These are phyloP conservation scores for Mimosa pudica DNA, from an alignment of 306 rosid species.

Conservation along the genomic window DNA sequence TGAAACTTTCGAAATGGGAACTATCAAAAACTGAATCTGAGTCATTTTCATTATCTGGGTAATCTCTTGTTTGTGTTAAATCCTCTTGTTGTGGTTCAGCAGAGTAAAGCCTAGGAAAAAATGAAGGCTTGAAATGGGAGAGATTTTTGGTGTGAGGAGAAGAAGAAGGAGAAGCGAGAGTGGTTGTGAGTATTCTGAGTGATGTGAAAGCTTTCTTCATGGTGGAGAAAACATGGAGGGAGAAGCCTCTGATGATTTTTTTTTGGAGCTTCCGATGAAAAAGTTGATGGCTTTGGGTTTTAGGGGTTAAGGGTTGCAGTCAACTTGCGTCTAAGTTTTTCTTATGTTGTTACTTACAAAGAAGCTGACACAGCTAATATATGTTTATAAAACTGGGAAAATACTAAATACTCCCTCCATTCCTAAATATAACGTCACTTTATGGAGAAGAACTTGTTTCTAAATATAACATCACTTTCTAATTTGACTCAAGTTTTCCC, in stretches of 20 bases:
- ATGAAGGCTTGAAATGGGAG: conserved; percentile 1
- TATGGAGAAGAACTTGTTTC: too few species aligned
- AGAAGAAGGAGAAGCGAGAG: conserved; percentile 30
- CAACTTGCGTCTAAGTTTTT: background rate
- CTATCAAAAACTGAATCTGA: conserved; percentile 71
- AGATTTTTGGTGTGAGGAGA: conserved; percentile 21
- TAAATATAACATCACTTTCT: too few species aligned
- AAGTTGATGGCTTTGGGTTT: background rate
- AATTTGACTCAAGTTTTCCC: too few species aligned
- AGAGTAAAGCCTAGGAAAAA: conserved; percentile 46
- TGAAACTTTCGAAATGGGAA: conserved; percentile 52
- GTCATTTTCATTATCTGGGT: conserved; percentile 42
- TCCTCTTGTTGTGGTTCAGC: conserved; percentile 67
- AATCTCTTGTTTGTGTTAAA: conserved; percentile 26
- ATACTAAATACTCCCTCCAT: too few species aligned
- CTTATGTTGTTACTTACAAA: too few species aligned
- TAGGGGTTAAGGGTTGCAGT: conserved; percentile 4
- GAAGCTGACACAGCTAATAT: too few species aligned
- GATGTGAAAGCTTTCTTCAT: conserved; percentile 79
- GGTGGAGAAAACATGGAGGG: conserved; percentile 25
- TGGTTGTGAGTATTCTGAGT: conserved; percentile 42
- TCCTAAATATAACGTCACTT: too few species aligned
- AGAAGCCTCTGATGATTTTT: background rate
- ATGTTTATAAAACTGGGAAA: too few species aligned
- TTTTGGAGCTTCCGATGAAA: background rate